A percentile compares a stretch with the other conserved stretches of the same genome.
phyloP scores from a whole-genome alignment of 2,329 filamentous ascomycete genomes.

The Geosmithia putterillii region DNA sequence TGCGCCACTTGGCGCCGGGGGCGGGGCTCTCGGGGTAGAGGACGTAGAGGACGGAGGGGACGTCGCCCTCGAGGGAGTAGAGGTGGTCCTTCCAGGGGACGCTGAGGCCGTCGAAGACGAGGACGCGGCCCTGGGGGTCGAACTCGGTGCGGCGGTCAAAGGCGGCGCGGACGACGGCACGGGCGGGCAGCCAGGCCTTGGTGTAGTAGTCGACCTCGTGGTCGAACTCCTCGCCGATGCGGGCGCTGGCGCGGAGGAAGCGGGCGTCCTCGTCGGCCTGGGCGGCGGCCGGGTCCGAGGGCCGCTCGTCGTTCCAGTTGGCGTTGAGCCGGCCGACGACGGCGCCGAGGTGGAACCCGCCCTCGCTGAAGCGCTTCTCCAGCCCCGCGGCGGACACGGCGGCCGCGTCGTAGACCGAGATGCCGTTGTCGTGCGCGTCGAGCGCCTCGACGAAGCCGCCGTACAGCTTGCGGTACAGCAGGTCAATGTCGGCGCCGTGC shows the following conservation, averaged over 20 bases:
- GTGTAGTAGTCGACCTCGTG: constrained; percentile 67
- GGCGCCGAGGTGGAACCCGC: constrained; percentile 73
- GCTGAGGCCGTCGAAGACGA: constrained; percentile 65
- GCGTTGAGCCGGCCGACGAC: constrained; percentile 72
- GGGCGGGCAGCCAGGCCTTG: constrained; percentile 75
- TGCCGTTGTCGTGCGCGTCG: constrained; percentile 95
- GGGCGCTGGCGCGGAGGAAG: constrained; percentile 64
- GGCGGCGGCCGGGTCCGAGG: constrained; percentile 55
- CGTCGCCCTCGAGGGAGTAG: constrained; percentile 60
- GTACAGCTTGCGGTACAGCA: constrained; percentile 85
- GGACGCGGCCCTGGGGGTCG: constrained; percentile 64
- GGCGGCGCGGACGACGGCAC: constrained; percentile 63
- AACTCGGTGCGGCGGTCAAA: constrained; percentile 56
- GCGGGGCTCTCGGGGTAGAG: constrained; percentile 73
- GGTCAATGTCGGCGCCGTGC: constrained; percentile 44
- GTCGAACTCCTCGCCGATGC: constrained; percentile 84
- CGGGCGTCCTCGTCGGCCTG: constrained; percentile 70
- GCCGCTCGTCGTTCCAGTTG: constrained; percentile 59
- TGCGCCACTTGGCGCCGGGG: constrained; percentile 75
- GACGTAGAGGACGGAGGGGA: constrained; percentile 59
- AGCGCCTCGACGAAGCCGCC: constrained; percentile 88
- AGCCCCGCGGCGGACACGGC: constrained; percentile 58
- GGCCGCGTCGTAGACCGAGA: constrained; percentile 66
- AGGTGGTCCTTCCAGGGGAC: constrained; percentile 79
- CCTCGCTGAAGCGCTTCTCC: constrained; percentile 71